Evolutionary conservation across 1,284 basidiomycete species (phyloP).

Genomic region (Hortiboletus rubellus): DNA sequence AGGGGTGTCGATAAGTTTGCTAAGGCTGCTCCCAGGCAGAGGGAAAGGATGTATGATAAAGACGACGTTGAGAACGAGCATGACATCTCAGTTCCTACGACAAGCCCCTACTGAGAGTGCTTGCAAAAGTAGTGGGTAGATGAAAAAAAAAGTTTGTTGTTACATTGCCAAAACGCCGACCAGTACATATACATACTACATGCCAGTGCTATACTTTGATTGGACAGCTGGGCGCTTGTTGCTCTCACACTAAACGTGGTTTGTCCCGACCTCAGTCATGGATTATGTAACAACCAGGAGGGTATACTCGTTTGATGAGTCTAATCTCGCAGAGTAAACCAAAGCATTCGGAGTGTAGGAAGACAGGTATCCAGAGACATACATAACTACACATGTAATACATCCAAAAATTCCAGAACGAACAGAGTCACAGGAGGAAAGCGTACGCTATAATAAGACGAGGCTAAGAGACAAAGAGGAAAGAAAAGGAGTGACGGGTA

Average conservation of each 20-base stretch:
- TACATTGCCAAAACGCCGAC: neutral
- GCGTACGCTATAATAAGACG: slow-evolving; percentile 20
- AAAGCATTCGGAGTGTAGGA: slow-evolving; percentile 22
- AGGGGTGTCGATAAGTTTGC: slow-evolving; percentile 6
- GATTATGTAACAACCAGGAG: neutral
- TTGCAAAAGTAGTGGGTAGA: neutral
- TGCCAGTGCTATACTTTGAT: neutral
- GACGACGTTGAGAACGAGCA: slow-evolving; percentile 11
- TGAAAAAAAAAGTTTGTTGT: neutral
- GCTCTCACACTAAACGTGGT: neutral
- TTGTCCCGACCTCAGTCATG: neutral
- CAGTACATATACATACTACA: too few relatives aligned
- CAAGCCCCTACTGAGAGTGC: slow-evolving; percentile 11
- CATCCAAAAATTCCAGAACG: slow-evolving; percentile 35
- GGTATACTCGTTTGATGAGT: neutral
- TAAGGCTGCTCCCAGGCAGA: slow-evolving; percentile 6
- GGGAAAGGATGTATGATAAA: slow-evolving; percentile 11
- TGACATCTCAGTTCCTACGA: slow-evolving; percentile 18
- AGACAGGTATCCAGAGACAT: slow-evolving; percentile 40
- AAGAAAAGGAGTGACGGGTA: slow-evolving; percentile 29
- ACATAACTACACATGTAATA: slow-evolving; percentile 40
- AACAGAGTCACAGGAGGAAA: slow-evolving; percentile 21
- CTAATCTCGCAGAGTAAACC: slow-evolving; percentile 13
- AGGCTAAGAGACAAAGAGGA: slow-evolving; percentile 16
- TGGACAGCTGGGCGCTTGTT: neutral